These are phyloP conservation scores for Wickerhamomyces alni DNA, from an alignment of 805 yeast species.

Conservation along the genomic window DNA sequence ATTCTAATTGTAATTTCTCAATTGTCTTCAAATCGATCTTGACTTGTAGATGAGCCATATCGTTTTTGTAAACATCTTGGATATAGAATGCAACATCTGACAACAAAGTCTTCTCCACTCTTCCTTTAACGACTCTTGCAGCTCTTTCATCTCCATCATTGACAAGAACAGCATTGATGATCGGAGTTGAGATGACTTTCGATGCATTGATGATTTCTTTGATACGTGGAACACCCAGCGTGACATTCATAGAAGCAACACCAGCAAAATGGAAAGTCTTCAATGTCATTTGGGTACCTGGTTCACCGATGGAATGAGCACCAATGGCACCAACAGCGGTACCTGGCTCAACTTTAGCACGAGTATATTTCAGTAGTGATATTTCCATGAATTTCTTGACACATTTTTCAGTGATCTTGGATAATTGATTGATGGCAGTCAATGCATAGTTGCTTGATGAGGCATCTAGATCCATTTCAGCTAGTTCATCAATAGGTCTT, in stretches of 20 bases:
- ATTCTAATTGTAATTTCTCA: conserved; percentile 83
- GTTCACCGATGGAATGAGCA: conserved; percentile 98
- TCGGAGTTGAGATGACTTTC: conserved; percentile 91
- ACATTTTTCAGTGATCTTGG: conserved; percentile 56
- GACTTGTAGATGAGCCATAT: conserved; percentile 70
- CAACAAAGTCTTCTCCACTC: conserved; percentile 86
- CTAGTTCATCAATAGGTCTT: conserved; percentile 38
- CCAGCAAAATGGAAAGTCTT: conserved; percentile 99
- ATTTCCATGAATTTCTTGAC: conserved; percentile 64
- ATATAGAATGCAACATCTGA: conserved; percentile 84
- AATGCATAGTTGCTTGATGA: conserved; percentile 29
- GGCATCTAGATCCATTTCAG: conserved; percentile 33
- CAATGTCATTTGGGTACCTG: conserved; percentile 98
- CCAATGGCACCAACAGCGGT: conserved; percentile 99
- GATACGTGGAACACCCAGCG: conserved; percentile 98
- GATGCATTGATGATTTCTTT: conserved; percentile 98
- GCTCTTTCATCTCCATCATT: conserved; percentile 95
- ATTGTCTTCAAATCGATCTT: conserved; percentile 80
- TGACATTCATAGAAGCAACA: conserved; percentile 98
- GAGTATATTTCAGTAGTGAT: conserved; percentile 74
- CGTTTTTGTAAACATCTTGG: conserved; percentile 88
- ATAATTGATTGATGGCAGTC: conserved; percentile 54
- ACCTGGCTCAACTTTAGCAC: conserved; percentile 96
- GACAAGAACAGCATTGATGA: conserved; percentile 88
- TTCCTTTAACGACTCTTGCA: conserved; percentile 96